Evolutionary conservation across 192 early-diverging fungal genomes (phyloP).

Genomic region (Oehlia diaphana): DNA sequence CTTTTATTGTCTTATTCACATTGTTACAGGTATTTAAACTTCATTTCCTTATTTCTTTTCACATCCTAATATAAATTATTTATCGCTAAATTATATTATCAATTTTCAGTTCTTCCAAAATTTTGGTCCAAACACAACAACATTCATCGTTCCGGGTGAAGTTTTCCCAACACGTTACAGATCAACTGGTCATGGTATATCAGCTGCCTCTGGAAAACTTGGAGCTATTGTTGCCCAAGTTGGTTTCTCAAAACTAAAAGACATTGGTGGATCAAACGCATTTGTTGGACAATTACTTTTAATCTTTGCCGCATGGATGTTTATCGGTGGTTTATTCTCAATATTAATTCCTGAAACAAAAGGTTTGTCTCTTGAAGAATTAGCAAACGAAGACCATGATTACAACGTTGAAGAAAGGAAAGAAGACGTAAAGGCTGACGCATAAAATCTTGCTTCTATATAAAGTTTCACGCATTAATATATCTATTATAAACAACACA

Average conservation of each 20-base stretch:
- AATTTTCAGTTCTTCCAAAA: conserved; percentile 75
- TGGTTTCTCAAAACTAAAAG: conserved; percentile 69
- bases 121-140: conserved; percentile 95
- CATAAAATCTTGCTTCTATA: too few relatives aligned
- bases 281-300: conserved; percentile 62
- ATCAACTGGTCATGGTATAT: conserved; percentile 79
- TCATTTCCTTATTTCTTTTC: too few relatives aligned
- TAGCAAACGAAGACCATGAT: conserved; percentile 42
- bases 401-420: too few relatives aligned
- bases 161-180: conserved; percentile 81
- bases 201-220: conserved; percentile 76
- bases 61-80: too few relatives aligned
- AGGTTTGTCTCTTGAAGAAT: conserved; percentile 75
- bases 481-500: too few relatives aligned
- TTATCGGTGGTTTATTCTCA: conserved; percentile 64
- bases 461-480: too few relatives aligned
- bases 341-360: conserved; percentile 78
- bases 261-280: conserved; percentile 64
- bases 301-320: conserved; percentile 77
- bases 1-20: too few relatives aligned
- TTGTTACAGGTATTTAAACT: too few relatives aligned
- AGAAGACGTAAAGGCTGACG: too few relatives aligned
- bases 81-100: conserved; percentile 31
- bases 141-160: conserved; percentile 83
- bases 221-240: conserved; percentile 77